Evolutionary conservation across 306 rosid species (phyloP), one percentile per base, ranked within the genome.

Genomic region (Spatholobus suberectus): DNA sequence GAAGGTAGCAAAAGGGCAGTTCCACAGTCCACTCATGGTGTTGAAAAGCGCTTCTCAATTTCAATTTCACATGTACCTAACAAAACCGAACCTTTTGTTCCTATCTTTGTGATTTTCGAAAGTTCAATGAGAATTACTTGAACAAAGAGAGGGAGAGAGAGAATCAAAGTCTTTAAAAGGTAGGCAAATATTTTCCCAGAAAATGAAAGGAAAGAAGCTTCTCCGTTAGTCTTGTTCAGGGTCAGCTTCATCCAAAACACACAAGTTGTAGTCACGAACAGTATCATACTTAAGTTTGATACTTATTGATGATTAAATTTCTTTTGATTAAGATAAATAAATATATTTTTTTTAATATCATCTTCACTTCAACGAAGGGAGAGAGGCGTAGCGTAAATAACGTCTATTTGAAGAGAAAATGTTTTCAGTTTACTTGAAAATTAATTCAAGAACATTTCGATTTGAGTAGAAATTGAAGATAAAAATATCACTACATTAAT

Each of bases 41-140:
- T 74, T 73, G 75, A 44, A 70, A 83, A 83, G 77, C 29, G 40
- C 66, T 83, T 70, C 43, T 43, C 73, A 43, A 76, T 43, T 77
- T 76, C 73, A 43, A 76, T 43, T 77, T 76, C 73, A 57, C 67
- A 61, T 69, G 66, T 37, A 61, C 65, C 82, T 78, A 58, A 51
- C 62, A 55, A 38, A 62, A 78, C 83, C 57, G 38, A 77, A 73
- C 61, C 58, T 49, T 70, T 37, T 71, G 51, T 83, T 55, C 38
- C 59, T 37, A 43, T 73, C 74, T 66, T 38, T 32, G 20, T 23
- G n/a, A 47, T 34, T 81, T 65, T 55, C 27, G 24, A 65, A 63
- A 74, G 69, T 49, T 47, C 38, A 73, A n/a, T 41, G 61, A 37
- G 15, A 13, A 44, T 11, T 13, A 44, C 17, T 44, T 44, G 51